These are phyloP conservation scores for Sutorius australiensis DNA, from an alignment of 768 basidiomycete species.

Conservation along the genomic window DNA sequence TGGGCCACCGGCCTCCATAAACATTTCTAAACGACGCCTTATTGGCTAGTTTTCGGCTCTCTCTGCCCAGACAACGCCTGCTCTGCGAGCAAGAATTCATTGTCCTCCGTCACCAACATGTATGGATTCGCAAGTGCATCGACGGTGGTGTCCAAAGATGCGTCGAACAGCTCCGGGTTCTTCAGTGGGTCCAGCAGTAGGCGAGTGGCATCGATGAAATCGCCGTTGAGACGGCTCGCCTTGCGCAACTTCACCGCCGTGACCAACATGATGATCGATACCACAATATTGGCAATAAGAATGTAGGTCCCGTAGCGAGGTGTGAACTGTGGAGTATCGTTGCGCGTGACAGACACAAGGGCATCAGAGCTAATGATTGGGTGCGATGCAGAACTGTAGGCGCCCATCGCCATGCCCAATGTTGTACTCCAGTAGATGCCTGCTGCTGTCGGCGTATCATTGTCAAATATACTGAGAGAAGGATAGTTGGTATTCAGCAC, in stretches of 20 bases:
- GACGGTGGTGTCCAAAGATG: not conserved
- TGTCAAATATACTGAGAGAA: too few species aligned
- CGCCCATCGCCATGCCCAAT: not conserved
- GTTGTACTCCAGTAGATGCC: not conserved
- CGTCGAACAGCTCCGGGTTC: constrained; percentile 12
- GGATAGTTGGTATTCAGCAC: not conserved
- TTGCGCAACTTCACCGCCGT: constrained; percentile 3
- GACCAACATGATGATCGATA: constrained; percentile 8
- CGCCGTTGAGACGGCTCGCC: constrained; percentile 1
- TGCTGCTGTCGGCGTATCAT: not conserved
- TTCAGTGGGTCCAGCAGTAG: constrained; percentile 12
- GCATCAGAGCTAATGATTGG: not conserved
- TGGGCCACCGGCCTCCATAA: too few species aligned
- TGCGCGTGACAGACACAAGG: not conserved
- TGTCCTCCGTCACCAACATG: constrained; percentile 2
- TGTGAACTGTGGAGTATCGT: not conserved
- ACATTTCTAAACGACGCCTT: too few species aligned
- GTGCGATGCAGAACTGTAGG: not conserved
- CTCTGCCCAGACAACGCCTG: not conserved
- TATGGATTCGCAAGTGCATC: constrained; percentile 1
- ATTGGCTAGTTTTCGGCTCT: too few species aligned
- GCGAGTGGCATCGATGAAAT: constrained; percentile 9
- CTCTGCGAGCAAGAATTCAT: not conserved
- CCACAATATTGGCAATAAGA: constrained; percentile 8
- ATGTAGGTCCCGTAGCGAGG: constrained; percentile 1